phyloP scores from a whole-genome alignment of 1,284 basidiomycete genomes.

The Apiotrichum montevideense region DNA sequence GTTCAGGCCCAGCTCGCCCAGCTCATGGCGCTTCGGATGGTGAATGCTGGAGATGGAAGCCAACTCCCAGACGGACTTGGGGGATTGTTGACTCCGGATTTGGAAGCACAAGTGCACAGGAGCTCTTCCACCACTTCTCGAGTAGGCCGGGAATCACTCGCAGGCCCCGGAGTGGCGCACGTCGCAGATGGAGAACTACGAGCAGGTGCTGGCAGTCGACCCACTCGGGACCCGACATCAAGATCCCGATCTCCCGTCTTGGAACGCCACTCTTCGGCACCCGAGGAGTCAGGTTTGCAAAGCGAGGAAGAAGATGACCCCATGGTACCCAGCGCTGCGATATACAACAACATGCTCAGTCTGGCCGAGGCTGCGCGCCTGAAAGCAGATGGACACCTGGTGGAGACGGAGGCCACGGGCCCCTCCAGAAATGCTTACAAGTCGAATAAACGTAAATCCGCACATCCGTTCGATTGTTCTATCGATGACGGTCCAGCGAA shows the following conservation, averaged over 20 bases:
- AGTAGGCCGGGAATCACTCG: too few species aligned
- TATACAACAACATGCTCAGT: constrained; percentile 42
- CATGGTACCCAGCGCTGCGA: constrained; percentile 21
- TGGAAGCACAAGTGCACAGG: too few species aligned
- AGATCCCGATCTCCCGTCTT: too few species aligned
- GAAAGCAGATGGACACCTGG: constrained; percentile 28
- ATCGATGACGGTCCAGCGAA: constrained; percentile 7
- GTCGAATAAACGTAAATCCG: not conserved
- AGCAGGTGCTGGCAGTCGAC: too few species aligned
- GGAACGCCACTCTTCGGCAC: too few species aligned
- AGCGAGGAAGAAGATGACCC: constrained; percentile 36
- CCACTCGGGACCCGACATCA: too few species aligned
- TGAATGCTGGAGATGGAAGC: constrained; percentile 57
- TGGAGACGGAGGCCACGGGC: not conserved
- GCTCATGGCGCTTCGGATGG: constrained; percentile 26
- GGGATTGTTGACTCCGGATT: too few species aligned
- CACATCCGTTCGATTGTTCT: constrained; percentile 13
- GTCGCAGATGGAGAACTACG: too few species aligned
- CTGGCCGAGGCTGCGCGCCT: constrained; percentile 44
- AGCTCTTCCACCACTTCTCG: too few species aligned
- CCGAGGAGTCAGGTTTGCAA: constrained; percentile 7
- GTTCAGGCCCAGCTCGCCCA: constrained; percentile 52
- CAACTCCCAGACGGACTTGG: too few species aligned
- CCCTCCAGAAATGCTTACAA: too few species aligned
- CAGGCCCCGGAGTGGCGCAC: too few species aligned